phyloP scores from a whole-genome alignment of 805 yeast genomes.

The Lipomyces lipofer region DNA sequence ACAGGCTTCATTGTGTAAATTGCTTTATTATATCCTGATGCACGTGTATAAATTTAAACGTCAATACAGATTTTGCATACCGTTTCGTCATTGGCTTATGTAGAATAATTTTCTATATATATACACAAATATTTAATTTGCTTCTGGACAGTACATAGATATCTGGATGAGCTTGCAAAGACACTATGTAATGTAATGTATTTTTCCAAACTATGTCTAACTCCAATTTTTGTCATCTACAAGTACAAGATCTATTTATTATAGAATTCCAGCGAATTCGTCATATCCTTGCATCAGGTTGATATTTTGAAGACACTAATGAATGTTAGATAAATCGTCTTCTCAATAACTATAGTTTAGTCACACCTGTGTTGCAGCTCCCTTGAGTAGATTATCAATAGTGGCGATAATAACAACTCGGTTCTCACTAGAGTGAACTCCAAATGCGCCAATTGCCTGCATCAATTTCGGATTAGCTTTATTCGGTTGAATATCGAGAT shows the following conservation, averaged over 20 bases:
- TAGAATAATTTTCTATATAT: neutral
- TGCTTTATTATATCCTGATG: neutral
- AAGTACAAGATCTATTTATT: no score
- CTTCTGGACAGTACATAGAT: neutral
- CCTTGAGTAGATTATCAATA: slow-evolving; percentile 92
- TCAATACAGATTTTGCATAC: no score
- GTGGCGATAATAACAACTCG: slow-evolving; percentile 94
- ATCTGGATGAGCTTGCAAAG: no score
- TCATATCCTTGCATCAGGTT: slow-evolving; percentile 86
- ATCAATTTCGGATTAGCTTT: slow-evolving; percentile 36
- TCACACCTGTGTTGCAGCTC: slow-evolving; percentile 86
- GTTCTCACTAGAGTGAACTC: slow-evolving; percentile 81
- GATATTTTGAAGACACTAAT: slow-evolving; percentile 81
- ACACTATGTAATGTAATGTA: no score
- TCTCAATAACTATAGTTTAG: neutral
- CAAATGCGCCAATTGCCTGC: slow-evolving; percentile 95
- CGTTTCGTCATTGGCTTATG: no score
- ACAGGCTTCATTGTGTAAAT: neutral
- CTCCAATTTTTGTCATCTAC: no score
- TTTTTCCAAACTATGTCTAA: no score
- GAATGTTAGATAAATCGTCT: neutral
- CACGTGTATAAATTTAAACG: no score
- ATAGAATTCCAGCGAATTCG: slow-evolving; percentile 93
- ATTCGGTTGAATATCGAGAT: neutral
- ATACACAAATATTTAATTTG: neutral